Percentiles rank a stretch among this genome's conserved stretches.
These are phyloP conservation scores for Mariannaea elegans DNA, from an alignment of 2,329 filamentous ascomycete genomes.

Conservation along the genomic window DNA sequence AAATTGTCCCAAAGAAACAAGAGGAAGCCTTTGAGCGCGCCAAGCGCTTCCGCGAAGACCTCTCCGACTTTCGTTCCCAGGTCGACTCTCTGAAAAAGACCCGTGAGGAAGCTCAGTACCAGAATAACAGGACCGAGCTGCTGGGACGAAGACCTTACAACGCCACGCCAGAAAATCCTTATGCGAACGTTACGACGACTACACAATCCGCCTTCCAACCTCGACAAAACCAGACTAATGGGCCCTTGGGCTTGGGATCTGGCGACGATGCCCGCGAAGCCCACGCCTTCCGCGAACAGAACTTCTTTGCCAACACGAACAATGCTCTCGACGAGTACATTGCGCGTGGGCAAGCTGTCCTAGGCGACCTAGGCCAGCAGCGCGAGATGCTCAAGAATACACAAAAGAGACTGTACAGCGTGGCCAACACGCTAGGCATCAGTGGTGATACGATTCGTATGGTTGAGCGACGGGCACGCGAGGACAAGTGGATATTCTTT, in stretches of 20 bases:
- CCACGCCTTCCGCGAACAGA: slow-evolving; percentile 89
- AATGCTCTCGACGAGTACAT: slow-evolving; percentile 92
- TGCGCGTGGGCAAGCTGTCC: slow-evolving; percentile 86
- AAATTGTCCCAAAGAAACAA: slow-evolving; percentile 90
- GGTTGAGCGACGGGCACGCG: slow-evolving; percentile 88
- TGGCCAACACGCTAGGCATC: slow-evolving; percentile 92
- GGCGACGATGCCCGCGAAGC: slow-evolving; percentile 77
- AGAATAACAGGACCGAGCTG: slow-evolving; percentile 78
- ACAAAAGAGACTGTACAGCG: slow-evolving; percentile 88
- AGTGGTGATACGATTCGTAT: slow-evolving; percentile 97
- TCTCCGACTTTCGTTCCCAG: slow-evolving; percentile 80
- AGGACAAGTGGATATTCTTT: slow-evolving; percentile 99
- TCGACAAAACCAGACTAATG: slow-evolving; percentile 50
- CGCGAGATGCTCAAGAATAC: slow-evolving; percentile 95
- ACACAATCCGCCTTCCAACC: slow-evolving; percentile 50
- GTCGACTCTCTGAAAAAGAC: slow-evolving; percentile 81
- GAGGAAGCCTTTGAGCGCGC: slow-evolving; percentile 89
- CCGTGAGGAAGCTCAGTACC: slow-evolving; percentile 76
- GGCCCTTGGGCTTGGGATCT: slow-evolving; percentile 51
- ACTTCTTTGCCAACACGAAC: slow-evolving; percentile 84
- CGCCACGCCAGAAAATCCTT: slow-evolving; percentile 92
- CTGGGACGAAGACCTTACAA: slow-evolving; percentile 83
- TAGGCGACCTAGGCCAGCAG: slow-evolving; percentile 89
- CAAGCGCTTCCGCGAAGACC: slow-evolving; percentile 83
- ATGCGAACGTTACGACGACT: slow-evolving; percentile 65